A percentile compares a stretch with the other conserved stretches of the same genome.
phyloP scores from a whole-genome alignment of 495 filamentous ascomycete genomes.

The Melanomma pulvis-pyrius region DNA sequence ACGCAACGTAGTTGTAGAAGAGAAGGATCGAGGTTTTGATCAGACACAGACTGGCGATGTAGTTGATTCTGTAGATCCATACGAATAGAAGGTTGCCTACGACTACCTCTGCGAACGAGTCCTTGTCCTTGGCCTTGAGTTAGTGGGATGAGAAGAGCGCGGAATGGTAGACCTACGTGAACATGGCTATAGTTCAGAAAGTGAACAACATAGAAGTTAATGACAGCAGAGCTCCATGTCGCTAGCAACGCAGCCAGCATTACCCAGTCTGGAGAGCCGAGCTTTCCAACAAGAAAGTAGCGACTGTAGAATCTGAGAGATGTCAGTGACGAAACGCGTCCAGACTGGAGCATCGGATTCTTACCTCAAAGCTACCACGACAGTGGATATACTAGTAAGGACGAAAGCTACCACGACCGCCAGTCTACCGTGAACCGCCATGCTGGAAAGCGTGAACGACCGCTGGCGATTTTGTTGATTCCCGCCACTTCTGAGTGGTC shows the following conservation, averaged over 20 bases:
- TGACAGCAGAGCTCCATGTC: conserved; percentile 25
- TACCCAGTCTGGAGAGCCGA: conserved; percentile 31
- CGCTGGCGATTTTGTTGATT: background rate
- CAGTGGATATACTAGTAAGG: conserved; percentile 25
- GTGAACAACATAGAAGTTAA: conserved; percentile 26
- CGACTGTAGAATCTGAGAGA: conserved; percentile 29
- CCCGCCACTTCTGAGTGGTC: background rate
- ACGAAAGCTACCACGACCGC: conserved; percentile 21
- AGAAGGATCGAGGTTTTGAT: conserved; percentile 33
- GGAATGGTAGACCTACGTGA: background rate
- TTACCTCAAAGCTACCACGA: conserved; percentile 28
- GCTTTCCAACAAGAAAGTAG: conserved; percentile 29
- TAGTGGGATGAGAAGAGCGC: background rate
- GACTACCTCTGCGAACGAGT: background rate
- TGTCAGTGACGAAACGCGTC: background rate
- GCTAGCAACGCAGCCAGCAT: conserved; percentile 25
- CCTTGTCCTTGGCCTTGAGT: background rate
- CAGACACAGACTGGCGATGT: conserved; percentile 19
- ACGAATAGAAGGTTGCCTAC: conserved; percentile 3
- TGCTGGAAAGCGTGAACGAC: background rate
- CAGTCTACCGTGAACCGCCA: conserved; percentile 17
- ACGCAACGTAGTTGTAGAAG: conserved; percentile 33
- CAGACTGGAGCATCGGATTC: background rate
- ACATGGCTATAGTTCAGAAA: conserved; percentile 20
- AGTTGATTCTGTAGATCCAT: conserved; percentile 30